These are phyloP conservation scores for Fraxinus dipetala DNA, from an alignment of 305 asterid species.

Conservation along the genomic window DNA sequence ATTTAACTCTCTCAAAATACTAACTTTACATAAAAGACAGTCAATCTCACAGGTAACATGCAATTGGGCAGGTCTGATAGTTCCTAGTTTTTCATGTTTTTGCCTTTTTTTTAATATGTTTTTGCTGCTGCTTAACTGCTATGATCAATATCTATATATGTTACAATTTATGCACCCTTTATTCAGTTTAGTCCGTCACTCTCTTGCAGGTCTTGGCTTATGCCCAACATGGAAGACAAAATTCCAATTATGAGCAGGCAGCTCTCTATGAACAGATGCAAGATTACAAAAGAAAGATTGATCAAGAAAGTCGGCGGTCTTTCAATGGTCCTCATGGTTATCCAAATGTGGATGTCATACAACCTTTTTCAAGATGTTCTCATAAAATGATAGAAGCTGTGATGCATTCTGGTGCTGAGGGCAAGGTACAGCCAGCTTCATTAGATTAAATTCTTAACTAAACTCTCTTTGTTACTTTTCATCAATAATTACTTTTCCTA, in stretches of 20 bases:
- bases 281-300: constrained; percentile 65
- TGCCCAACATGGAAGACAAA: constrained; percentile 72
- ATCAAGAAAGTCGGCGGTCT: constrained; percentile 52
- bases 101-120: not conserved
- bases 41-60: constrained; percentile 1
- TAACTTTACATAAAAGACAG: not conserved
- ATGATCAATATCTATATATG: not conserved
- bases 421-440: constrained; percentile 56
- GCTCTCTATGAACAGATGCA: constrained; percentile 78
- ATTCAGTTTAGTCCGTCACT: constrained; percentile 1
- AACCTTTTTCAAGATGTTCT: constrained; percentile 55
- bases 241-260: constrained; percentile 65
- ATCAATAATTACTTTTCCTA: constrained; percentile 7
- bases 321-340: constrained; percentile 40
- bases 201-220: constrained; percentile 66
- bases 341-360: constrained; percentile 43
- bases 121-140: constrained; percentile 3
- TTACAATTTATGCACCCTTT: not conserved
- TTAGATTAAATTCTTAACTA: constrained; percentile 1
- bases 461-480: constrained; percentile 2
- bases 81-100: not conserved
- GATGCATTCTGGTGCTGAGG: constrained; percentile 78
- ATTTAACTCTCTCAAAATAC: not conserved
- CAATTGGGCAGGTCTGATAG: not conserved
- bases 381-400: constrained; percentile 80